Evolutionary conservation across 2,329 filamentous ascomycete genomes (phyloP).

Genomic region (Beauveria bassiana): DNA sequence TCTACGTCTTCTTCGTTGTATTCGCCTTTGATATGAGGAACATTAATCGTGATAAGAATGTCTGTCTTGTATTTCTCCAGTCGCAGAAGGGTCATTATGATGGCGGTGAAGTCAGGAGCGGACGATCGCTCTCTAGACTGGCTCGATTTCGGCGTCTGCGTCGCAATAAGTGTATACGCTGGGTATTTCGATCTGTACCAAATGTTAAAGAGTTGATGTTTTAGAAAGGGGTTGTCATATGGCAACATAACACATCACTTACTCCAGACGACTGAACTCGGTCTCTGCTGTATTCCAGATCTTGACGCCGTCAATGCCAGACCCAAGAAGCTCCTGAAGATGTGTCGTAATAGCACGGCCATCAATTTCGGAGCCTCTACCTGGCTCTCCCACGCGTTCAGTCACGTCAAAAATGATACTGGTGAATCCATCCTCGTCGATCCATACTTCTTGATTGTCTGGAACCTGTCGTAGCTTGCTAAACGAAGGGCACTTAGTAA

Average conservation of each 20-base stretch:
- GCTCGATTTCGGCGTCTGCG: constrained; percentile 40
- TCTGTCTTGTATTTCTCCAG: constrained; percentile 71
- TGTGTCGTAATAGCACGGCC: constrained; percentile 63
- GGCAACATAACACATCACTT: constrained; percentile 18
- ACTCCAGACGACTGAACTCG: constrained; percentile 48
- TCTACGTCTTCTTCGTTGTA: constrained; percentile 68
- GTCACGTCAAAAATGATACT: constrained; percentile 87
- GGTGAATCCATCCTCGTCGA: constrained; percentile 75
- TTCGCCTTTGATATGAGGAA: constrained; percentile 71
- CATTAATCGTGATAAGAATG: constrained; percentile 78
- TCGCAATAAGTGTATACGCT: constrained; percentile 63
- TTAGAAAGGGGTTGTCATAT: neutral
- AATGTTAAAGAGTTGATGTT: constrained; percentile 20
- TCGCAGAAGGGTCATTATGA: constrained; percentile 70
- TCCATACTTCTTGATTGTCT: constrained; percentile 87
- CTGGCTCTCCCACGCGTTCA: constrained; percentile 60
- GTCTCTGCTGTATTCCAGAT: constrained; percentile 60
- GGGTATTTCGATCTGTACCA: constrained; percentile 37
- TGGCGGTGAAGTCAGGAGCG: constrained; percentile 59
- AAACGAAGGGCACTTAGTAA: neutral
- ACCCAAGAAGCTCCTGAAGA: constrained; percentile 60
- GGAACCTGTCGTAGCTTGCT: constrained; percentile 69
- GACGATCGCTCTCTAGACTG: constrained; percentile 27
- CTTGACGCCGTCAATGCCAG: constrained; percentile 54
- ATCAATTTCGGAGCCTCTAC: constrained; percentile 51